Evolutionary conservation across 140 eudicot species (phyloP), one percentile per base, ranked within the genome.

Genomic region (Flaveria floridana): DNA sequence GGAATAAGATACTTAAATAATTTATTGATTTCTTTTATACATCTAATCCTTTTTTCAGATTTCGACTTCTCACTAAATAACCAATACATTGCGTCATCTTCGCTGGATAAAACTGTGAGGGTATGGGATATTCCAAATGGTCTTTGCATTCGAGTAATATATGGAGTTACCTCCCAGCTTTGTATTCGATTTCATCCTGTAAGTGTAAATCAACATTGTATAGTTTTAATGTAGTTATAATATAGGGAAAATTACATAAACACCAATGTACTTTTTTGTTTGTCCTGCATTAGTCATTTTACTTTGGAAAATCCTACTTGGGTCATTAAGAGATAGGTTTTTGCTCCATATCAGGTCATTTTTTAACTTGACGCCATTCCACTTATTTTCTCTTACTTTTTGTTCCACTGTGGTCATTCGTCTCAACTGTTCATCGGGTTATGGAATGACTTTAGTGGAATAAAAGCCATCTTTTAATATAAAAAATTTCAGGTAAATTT

Each of bases 131-230:
- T 94, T 52, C 85, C 96, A 25, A 85, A 84, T 78, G 94, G 96
- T 68, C 73, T 86, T 76, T 94, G 99, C 79, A 84, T 94, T 56
- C 94, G 99, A 71, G 99, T 94, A 74, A 94, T 94, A 19, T 94
- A 94, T 81, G 99, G 99, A 80, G 91, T 94, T 82, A 82, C 99
- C 56, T 71, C 97, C 3, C 99, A 90, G 72, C 88, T 87, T 58
- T 94, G 97, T 82, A 88, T 94, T 34, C 94, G 99, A 2, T 94
- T 94, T 82, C 99, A 94, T 62, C 99, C 99, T 61, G 99, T 93
- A 87, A 82, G 99, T 83, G 16, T 63, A 50, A 21, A 59, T 76
- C n/a, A 12, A 67, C 52, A 25, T 48, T 25, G 16, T 14, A 19
- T 47, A 19, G 37, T 20, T 52, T 57, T 9, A 18, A 58, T 26